These are phyloP conservation scores for Kodamaea arcana DNA, from an alignment of 1,139 yeast species.

Conservation along the genomic window DNA sequence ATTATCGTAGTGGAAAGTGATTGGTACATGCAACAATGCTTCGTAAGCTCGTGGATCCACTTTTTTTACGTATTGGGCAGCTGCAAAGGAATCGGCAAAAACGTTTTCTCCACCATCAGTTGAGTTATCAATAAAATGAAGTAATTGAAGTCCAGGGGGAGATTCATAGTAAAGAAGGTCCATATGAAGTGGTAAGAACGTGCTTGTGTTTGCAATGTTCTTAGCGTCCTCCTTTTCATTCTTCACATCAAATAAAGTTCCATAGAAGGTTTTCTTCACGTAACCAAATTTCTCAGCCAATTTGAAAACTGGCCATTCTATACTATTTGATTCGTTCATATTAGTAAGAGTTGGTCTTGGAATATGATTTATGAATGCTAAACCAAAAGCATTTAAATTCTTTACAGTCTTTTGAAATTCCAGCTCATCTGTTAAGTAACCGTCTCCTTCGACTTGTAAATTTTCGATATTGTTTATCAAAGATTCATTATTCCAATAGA, in stretches of 20 bases:
- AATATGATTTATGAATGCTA: slow-evolving; percentile 51
- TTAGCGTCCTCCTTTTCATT: slow-evolving; percentile 55
- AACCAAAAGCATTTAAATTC: slow-evolving; percentile 55
- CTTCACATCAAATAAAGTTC: slow-evolving; percentile 67
- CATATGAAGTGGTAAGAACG: slow-evolving; percentile 73
- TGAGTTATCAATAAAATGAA: slow-evolving; percentile 63
- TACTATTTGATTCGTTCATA: slow-evolving; percentile 26
- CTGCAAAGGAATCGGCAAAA: slow-evolving; percentile 73
- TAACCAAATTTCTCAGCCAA: slow-evolving; percentile 67
- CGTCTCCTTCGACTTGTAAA: slow-evolving; percentile 33
- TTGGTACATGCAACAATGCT: slow-evolving; percentile 61
- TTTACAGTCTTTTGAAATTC: slow-evolving; percentile 39
- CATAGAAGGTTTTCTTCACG: slow-evolving; percentile 70
- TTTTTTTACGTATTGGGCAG: slow-evolving; percentile 52
- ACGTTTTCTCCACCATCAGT: slow-evolving; percentile 68
- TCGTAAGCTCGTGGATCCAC: slow-evolving; percentile 60
- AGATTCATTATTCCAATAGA: slow-evolving; percentile 37
- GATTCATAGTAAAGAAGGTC: slow-evolving; percentile 76
- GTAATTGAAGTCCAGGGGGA: slow-evolving; percentile 76
- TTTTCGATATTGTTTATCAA: slow-evolving; percentile 16
- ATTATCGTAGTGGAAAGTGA: slow-evolving; percentile 67
- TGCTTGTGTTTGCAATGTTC: slow-evolving; percentile 70
- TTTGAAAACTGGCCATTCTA: slow-evolving; percentile 38
- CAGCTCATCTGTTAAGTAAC: slow-evolving; percentile 35
- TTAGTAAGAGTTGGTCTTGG: slow-evolving; percentile 32